Base-by-base conservation (phyloP, 495 filamentous ascomycete species). In the Daldinia decipiens region DNA sequence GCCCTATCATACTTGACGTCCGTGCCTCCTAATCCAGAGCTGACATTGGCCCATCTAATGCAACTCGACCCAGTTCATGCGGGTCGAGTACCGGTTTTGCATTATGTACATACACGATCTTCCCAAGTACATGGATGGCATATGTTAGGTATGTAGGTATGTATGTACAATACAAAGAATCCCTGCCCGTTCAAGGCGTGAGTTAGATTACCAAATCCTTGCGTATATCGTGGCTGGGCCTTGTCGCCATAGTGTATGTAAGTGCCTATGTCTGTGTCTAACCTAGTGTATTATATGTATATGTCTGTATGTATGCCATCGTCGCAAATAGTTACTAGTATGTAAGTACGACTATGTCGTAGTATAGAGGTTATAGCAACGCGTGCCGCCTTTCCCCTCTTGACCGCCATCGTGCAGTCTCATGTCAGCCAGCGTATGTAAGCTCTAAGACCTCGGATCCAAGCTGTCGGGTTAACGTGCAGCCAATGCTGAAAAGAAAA, bases 361-460 rank as follows among this genome's bases (percentile, higher is more conserved):
- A n/a, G 50, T 29, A 53, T 24, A 2, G 21, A 24, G 12, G 24
- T 52, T 52, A 52, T 6, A 15, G 13, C 53, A 56, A 56, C 31
- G 21, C 21, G 21, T 24, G 26, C 15, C 31, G 17, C 53, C 12
- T 56, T 36, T 36, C 31, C 29, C 53, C 31, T 56, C 51, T 61
- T 65, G 68, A 71, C 68, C 68, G 68, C 68, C 45, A 52, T 65
- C 50, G 17, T 53, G 50, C 50, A 53, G 31, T 56, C 29, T 56
- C 62, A 52, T 56, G 63, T 71, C 69, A 71, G 69, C 69, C 17
- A 67, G 45, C 63, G 50, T 71, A 67, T 59, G 39, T 71, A 67
- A 68, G 64, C 63, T 68, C 64, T 61, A 68, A 64, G 45, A n/a
- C 62, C 56, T 72, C 69, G 69, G 69, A 67, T 72, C 69, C 69